Evolutionary conservation across 2,329 filamentous ascomycete genomes (phyloP).

Genomic region (Botryotinia globosa): DNA sequence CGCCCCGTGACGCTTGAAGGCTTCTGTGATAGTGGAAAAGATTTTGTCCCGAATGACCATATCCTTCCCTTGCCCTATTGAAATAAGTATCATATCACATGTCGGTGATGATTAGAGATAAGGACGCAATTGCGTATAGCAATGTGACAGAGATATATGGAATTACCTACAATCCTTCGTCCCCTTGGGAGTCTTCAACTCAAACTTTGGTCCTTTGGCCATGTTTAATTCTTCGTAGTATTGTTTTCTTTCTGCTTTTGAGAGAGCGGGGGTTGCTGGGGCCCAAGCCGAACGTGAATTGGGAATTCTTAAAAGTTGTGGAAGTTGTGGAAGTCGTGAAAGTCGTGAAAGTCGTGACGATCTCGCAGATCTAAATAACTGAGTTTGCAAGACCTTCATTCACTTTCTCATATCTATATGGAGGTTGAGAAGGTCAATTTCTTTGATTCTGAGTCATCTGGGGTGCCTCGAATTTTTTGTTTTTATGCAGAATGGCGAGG

Average conservation of each 20-base stretch:
- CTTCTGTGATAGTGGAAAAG: constrained; percentile 69
- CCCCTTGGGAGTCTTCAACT: constrained; percentile 86
- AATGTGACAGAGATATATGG: constrained; percentile 8
- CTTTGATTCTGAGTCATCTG: constrained; percentile 35
- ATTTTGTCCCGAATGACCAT: constrained; percentile 80
- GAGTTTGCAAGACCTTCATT: constrained; percentile 34
- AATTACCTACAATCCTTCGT: constrained; percentile 70
- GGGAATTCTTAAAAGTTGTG: constrained; percentile 23
- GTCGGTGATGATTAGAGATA: neutral
- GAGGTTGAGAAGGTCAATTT: constrained; percentile 20
- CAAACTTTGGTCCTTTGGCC: constrained; percentile 52
- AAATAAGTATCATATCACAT: constrained; percentile 30
- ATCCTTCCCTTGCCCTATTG: constrained; percentile 65
- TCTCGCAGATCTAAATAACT: constrained; percentile 36
- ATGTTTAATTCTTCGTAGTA: constrained; percentile 31
- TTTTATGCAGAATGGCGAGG: constrained; percentile 22
- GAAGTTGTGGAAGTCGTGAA: constrained; percentile 23
- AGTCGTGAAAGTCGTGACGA: constrained; percentile 29
- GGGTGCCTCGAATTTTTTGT: constrained; percentile 23
- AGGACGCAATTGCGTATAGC: constrained; percentile 11
- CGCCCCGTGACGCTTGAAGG: constrained; percentile 82
- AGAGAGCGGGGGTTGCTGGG: constrained; percentile 27
- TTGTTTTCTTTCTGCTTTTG: constrained; percentile 24
- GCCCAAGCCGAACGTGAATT: constrained; percentile 21
- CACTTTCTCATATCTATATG: constrained; percentile 27